Base-by-base conservation (phyloP, 2,329 filamentous ascomycete species). In the Teratosphaeria zuluensis region DNA sequence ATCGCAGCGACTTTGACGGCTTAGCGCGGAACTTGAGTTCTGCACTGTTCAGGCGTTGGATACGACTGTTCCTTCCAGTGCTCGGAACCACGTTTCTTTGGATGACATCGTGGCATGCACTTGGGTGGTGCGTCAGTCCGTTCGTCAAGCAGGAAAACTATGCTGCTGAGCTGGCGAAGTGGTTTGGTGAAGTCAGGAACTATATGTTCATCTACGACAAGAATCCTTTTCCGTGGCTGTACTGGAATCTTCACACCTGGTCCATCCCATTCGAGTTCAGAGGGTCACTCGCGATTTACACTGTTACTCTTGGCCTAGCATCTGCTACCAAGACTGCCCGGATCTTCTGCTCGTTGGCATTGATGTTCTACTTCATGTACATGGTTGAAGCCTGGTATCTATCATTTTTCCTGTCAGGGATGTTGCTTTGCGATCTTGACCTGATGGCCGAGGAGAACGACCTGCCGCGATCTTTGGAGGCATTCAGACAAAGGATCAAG, bases 131-230 rank as follows among this genome's bases (percentile, higher is more conserved):
- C 5, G 78, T 74, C 70, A 72, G 75, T 11, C 62, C 64, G 14
- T 67, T 62, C 24, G 61, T 63, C 0, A 54, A 56, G 31, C 70
- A 79, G 61, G 63, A 62, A 4, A 80, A 64, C 42, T 77, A 79
- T 66, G 61, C 70, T 12, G 76, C 75, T 11, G 82, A 85, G 63
- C 60, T 82, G 2, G 80, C 77, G 70, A 73, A 70, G n/a, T 77
- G 75, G 75, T 74, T 76, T 55, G 67, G 66, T 58, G 82, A 88
- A 68, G 76, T 82, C 66, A 86, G 87, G 66, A 86, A 86, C 68
- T 88, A 86, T 73, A 88, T 80, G 70, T 86, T 80, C 71, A 88
- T 85, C 68, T 69, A 86, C 48, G 87, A 83, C 72, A 79, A 81
- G 30, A 75, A 75, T 8, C 61, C 61, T 7, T 59, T 63, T 51